A percentile compares a stretch with the other conserved stretches of the same genome.
phyloP scores from a whole-genome alignment of 805 yeast species.

The Dipodascopsis uninucleata region DNA sequence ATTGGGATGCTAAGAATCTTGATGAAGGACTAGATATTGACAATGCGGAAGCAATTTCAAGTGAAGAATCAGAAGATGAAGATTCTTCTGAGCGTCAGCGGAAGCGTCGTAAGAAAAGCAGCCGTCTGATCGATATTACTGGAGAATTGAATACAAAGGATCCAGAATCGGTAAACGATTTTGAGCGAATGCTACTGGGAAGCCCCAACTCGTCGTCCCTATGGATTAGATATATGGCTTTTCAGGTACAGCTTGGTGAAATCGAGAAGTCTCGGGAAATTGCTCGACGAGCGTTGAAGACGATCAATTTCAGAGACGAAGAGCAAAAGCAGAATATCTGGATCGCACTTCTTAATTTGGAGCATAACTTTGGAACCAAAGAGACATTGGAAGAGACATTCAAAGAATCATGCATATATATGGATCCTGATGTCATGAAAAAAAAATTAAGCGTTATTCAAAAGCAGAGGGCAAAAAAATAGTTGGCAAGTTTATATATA shows the following conservation, averaged over 20 bases:
- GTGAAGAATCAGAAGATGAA: slow-evolving; percentile 37
- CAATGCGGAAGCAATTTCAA: slow-evolving; percentile 51
- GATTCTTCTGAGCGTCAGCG: slow-evolving; percentile 41
- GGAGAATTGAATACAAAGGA: slow-evolving; percentile 77
- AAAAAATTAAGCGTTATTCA: slow-evolving; percentile 17
- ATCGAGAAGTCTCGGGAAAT: slow-evolving; percentile 91
- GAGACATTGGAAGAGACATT: slow-evolving; percentile 78
- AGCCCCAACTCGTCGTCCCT: slow-evolving; percentile 88
- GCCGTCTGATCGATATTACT: slow-evolving; percentile 67
- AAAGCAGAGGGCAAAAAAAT: slow-evolving; percentile 14
- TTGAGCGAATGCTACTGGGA: slow-evolving; percentile 86
- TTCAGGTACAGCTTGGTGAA: slow-evolving; percentile 92
- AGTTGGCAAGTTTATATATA: too few species aligned
- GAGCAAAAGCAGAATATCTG: slow-evolving; percentile 89
- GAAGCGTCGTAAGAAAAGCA: slow-evolving; percentile 42
- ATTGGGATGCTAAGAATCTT: slow-evolving; percentile 89
- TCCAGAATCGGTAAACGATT: slow-evolving; percentile 88
- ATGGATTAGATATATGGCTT: slow-evolving; percentile 99
- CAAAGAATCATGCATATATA: slow-evolving; percentile 80
- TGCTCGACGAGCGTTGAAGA: slow-evolving; percentile 86
- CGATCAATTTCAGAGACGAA: slow-evolving; percentile 87
- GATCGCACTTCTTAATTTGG: slow-evolving; percentile 93
- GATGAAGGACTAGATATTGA: slow-evolving; percentile 70
- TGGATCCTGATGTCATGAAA: slow-evolving; percentile 62
- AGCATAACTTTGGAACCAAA: slow-evolving; percentile 84